Percentiles rank a stretch among this genome's conserved stretches.
phyloP scores from a whole-genome alignment of 169 alveolate genomes.

The Plasmodium vivax region DNA sequence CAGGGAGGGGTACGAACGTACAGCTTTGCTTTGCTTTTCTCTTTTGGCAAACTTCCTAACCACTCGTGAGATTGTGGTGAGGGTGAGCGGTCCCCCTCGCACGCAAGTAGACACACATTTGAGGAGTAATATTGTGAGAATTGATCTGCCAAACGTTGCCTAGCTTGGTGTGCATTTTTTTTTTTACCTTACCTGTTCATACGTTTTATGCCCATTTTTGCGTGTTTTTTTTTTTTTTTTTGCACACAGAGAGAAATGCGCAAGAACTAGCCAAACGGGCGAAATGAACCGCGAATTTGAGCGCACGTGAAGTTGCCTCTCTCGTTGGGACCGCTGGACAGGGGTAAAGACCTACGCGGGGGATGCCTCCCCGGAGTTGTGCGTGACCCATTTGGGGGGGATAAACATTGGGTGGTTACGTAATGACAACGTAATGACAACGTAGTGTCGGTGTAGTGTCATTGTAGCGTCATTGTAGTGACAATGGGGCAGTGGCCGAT shows the following conservation, averaged over 20 bases:
- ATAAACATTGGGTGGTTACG: neutral
- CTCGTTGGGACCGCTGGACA: neutral
- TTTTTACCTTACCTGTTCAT: constrained; percentile 31
- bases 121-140: neutral
- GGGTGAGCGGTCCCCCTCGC: neutral
- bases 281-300: neutral
- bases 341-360: neutral
- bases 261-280: neutral
- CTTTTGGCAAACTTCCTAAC: neutral
- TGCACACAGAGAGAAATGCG: neutral
- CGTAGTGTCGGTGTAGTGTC: too few species aligned
- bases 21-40: neutral
- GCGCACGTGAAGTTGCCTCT: neutral
- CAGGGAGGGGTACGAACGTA: neutral
- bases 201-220: neutral
- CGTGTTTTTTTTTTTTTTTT: constrained; percentile 2
- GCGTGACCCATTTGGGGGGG: neutral
- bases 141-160: constrained; percentile 5
- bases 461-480: too few species aligned
- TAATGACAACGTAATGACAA: neutral
- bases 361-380: neutral
- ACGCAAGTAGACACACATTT: neutral
- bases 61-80: neutral
- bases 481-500: neutral
- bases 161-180: neutral